Conservation (phyloP, 805 yeast genomes). For the Kluyveromyces nonfermentans region DNA sequence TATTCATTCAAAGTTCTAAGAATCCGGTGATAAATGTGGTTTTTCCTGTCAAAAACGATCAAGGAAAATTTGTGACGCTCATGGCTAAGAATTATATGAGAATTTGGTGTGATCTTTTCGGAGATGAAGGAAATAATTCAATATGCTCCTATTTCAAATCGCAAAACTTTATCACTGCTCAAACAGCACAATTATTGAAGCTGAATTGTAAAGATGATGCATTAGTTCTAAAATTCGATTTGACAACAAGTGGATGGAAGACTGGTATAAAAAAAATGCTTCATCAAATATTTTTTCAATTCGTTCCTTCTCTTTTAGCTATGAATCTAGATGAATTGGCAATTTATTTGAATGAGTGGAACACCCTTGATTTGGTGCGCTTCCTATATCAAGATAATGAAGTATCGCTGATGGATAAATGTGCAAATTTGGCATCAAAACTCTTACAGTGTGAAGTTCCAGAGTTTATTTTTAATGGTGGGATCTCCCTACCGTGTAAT, state of each 20-base stretch:
- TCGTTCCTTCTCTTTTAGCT: constrained; percentile 11
- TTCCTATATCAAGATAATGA: constrained; percentile 35
- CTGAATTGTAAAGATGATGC: constrained; percentile 31
- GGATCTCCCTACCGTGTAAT: constrained; percentile 24
- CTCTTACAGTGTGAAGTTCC: constrained; percentile 30
- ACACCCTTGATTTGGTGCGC: constrained; percentile 38
- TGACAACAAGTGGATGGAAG: constrained; percentile 39
- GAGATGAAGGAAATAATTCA: constrained; percentile 51
- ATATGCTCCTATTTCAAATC: constrained; percentile 34
- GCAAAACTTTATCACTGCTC: constrained; percentile 29
- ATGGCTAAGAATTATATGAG: constrained; percentile 28
- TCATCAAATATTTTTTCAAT: constrained; percentile 23
- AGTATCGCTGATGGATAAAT: constrained; percentile 39
- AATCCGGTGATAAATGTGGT: constrained; percentile 35
- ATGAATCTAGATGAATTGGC: constrained; percentile 26
- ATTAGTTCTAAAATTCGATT: constrained; percentile 40
- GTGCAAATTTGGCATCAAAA: constrained; percentile 31
- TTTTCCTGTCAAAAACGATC: constrained; percentile 32
- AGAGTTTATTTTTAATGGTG: constrained; percentile 37
- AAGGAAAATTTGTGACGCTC: constrained; percentile 10
- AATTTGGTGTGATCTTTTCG: constrained; percentile 50
- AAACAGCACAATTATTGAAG: constrained; percentile 36
- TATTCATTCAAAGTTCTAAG: constrained; percentile 32
- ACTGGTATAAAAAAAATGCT: constrained; percentile 29
- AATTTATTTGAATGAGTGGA: constrained; percentile 37